Base-by-base conservation (phyloP, 108 stramenopile genomes). In the Cyclotella distinguenda region DNA sequence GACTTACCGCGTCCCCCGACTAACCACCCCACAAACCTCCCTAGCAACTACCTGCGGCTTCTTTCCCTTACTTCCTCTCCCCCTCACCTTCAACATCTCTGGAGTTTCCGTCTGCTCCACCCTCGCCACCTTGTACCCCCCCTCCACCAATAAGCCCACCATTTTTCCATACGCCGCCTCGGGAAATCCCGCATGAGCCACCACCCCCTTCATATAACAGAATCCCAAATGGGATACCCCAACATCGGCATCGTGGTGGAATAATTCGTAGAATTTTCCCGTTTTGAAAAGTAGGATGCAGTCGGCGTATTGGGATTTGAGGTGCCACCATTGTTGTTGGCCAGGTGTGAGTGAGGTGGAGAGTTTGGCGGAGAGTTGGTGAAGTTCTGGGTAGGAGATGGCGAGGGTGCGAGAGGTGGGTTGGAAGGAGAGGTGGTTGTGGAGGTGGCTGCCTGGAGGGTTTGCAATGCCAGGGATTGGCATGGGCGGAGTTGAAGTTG, bases 91-190 rank as follows among this genome's bases (percentile, higher is more conserved):
- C 55, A 99, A 68, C 64, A 48, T 59, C 9, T 96, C 97, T 39
- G 99, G 98, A 4, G 97, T 99, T 74, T 99, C 99, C 18, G 97
- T 97, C 76, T 99, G 99, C 84, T 99, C 99, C 32, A 99, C 96
- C 28, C 99, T 90, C 6, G 97, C 96, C 34, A 99, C 97, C 53
- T 95, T 90, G 76, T 92, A 98, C 19, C 99, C 99, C 27, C 93
- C 94, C 9, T 82, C 67, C 26, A 99, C 97, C 47, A 99, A 74
- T 43, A 68, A 75, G 34, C 86, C 88, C 28, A 91, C 83, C 45
- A 94, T 79, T 27, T 80, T 86, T 4, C 94, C 98, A 54, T 96
- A 98, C 28, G 81, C 84, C 4, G 85, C 82, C 81, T 99, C 99
- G 6, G 99, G 99, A 70, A 98, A 98, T 6, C 99, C 98, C 3